Evolutionary conservation across 225 moss, liverwort and hornwort species (phyloP).

Genomic region (Polytrichum commune): DNA sequence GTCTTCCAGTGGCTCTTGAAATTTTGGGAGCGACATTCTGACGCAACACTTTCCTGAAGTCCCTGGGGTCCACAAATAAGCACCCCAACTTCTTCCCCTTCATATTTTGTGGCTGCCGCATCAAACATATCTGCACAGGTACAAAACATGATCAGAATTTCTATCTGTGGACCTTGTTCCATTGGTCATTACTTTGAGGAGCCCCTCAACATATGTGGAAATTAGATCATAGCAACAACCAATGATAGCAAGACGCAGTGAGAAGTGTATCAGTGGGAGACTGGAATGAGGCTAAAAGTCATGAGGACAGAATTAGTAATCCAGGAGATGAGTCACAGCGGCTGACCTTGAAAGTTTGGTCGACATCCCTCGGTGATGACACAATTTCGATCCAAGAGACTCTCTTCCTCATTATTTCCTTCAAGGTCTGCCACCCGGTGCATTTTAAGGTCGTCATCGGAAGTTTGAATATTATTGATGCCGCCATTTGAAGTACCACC

Average conservation of each 20-base stretch:
- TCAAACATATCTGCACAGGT: conserved; percentile 1
- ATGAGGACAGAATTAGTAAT: too few species aligned
- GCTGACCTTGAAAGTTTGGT: conserved; percentile 51
- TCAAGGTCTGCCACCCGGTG: conserved; percentile 7
- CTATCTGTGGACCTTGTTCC: too few species aligned
- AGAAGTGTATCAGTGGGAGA: too few species aligned
- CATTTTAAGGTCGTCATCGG: background rate
- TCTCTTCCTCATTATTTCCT: conserved; percentile 11
- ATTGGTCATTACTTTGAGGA: too few species aligned
- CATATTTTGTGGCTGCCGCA: background rate
- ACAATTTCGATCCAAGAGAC: conserved; percentile 33
- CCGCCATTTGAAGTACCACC: background rate
- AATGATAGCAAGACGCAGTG: too few species aligned
- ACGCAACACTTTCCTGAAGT: conserved; percentile 36
- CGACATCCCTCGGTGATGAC: conserved; percentile 32
- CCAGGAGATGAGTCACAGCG: too few species aligned
- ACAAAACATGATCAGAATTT: too few species aligned
- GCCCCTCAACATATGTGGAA: too few species aligned
- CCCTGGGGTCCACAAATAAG: conserved; percentile 43
- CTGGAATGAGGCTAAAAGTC: too few species aligned
- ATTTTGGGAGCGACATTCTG: conserved; percentile 33
- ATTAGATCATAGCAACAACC: too few species aligned
- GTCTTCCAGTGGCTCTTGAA: conserved; percentile 25
- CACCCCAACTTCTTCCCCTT: conserved; percentile 39
- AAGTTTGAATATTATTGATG: background rate